Evolutionary conservation across 2,329 filamentous ascomycete species (phyloP), one percentile per base, ranked within the genome.

Genomic region (Penicillium hordei): DNA sequence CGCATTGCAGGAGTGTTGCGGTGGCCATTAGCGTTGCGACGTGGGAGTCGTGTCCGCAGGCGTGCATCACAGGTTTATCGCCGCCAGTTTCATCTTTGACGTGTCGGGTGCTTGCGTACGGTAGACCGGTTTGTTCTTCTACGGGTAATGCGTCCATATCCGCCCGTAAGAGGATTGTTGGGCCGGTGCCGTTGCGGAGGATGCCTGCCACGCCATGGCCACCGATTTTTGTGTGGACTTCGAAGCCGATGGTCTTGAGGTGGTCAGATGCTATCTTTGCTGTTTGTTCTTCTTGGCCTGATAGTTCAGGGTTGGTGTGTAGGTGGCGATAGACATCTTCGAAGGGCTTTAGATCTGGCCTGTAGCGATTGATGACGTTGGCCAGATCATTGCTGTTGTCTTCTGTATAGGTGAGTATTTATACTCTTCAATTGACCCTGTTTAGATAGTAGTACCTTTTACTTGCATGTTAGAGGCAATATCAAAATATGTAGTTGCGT

Each of bases 1-100:
- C 70, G 0, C 69, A 66, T 15, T 78, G 64, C 2, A 89, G 71
- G 0, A 80, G 74, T 21, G 81, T 76, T 0, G 83, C 79, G 0
- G 82, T 81, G 0, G 80, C 86, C 1, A 89, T 75, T 4, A 89
- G 74, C 33, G 76, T 75, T 0, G 83, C 79, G 27, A 88, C 82
- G 67, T 89, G 86, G 75, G 87, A 83, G 63, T 88, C 86, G 65
- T 89, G 86, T 0, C 86, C 87, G 68, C 86, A 89, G 23, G 86
- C 86, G 70, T 89, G 87, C 86, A 89, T 89, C 0, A 86, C 82
- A 0, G 83, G 81, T 52, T 81, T 80, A 53, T 78, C 73, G 0
- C 75, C 68, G 0, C 83, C 83, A 9, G 82, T 77, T 2, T 69
- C 57, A 61, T 81, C 78, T 33, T 72, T 73, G 66, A 77, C 76